Conservation (phyloP, 306 rosid species). For the Quercus bicolor region DNA sequence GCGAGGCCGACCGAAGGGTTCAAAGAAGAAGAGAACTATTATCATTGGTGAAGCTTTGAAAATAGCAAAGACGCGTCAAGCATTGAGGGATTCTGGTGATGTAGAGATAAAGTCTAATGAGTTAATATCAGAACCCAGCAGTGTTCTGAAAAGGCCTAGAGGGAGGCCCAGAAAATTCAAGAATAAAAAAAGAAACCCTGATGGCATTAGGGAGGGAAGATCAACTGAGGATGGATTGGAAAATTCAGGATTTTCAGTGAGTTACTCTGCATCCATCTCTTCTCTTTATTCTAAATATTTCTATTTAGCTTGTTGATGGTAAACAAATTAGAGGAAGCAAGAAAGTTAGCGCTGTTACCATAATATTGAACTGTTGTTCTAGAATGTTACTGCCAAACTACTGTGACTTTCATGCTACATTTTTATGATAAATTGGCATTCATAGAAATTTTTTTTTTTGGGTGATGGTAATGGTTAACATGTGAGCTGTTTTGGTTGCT, state of each 20-base stretch:
- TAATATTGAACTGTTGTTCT: background rate
- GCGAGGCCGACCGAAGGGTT: conserved; percentile 11
- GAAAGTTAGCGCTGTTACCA: background rate
- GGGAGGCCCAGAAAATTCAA: conserved; percentile 30
- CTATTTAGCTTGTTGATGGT: background rate
- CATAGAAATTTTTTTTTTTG: background rate
- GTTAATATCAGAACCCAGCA: conserved; percentile 5
- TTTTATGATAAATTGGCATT: background rate
- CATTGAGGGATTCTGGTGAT: conserved; percentile 15
- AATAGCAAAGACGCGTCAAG: conserved; percentile 20
- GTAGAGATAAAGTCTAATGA: background rate
- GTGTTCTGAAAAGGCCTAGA: conserved; percentile 26
- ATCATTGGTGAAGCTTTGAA: conserved; percentile 16
- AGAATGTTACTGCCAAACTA: background rate
- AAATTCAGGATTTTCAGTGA: conserved; percentile 29
- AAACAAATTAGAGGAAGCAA: background rate
- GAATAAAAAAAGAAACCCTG: conserved; percentile 1
- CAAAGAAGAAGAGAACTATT: conserved; percentile 17
- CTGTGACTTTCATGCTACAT: background rate
- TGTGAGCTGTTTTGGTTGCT: background rate
- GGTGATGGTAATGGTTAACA: background rate
- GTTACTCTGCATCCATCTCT: conserved; percentile 16
- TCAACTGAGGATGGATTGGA: conserved; percentile 20
- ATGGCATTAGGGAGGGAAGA: conserved; percentile 19
- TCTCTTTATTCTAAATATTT: background rate